These are phyloP conservation scores for Arxiozyma bovina DNA, from an alignment of 1,139 yeast genomes.

Conservation along the genomic window DNA sequence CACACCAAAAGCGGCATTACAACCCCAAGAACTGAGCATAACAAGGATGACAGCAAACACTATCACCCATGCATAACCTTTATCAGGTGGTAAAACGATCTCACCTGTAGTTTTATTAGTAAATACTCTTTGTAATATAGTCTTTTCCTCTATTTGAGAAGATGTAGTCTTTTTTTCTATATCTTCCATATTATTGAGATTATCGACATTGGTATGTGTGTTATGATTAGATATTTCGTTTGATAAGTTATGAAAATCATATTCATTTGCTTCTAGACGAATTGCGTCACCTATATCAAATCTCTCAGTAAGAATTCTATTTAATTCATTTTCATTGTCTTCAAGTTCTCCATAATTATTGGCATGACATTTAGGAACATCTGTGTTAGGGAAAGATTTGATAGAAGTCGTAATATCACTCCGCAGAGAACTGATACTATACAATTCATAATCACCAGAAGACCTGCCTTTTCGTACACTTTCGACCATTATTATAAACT, in stretches of 20 bases:
- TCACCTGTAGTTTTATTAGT: slow-evolving; percentile 42
- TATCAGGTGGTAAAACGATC: slow-evolving; percentile 44
- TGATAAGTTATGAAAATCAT: background rate
- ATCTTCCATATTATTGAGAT: slow-evolving; percentile 5
- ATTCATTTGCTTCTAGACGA: slow-evolving; percentile 14
- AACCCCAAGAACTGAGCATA: slow-evolving; percentile 58
- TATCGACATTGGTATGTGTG: slow-evolving; percentile 14
- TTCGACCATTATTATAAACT: background rate
- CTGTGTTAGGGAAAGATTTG: background rate
- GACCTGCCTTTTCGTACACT: background rate
- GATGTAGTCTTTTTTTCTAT: slow-evolving; percentile 4
- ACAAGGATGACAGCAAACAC: slow-evolving; percentile 45
- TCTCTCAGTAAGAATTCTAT: slow-evolving; percentile 15
- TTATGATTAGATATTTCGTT: background rate
- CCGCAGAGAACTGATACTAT: background rate
- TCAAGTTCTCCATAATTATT: slow-evolving; percentile 20
- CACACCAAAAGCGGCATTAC: slow-evolving; percentile 56
- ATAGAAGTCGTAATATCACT: background rate
- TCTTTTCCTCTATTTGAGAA: too few relatives aligned
- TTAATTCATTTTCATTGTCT: slow-evolving; percentile 10
- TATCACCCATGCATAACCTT: slow-evolving; percentile 59
- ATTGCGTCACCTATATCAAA: slow-evolving; percentile 28
- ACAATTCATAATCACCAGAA: background rate
- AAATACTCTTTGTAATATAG: slow-evolving; percentile 22
- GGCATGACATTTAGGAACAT: background rate